A percentile compares a stretch with the other conserved stretches of the same genome.
phyloP scores from a whole-genome alignment of 441 rosid genomes.

The Eruca vesicaria region DNA sequence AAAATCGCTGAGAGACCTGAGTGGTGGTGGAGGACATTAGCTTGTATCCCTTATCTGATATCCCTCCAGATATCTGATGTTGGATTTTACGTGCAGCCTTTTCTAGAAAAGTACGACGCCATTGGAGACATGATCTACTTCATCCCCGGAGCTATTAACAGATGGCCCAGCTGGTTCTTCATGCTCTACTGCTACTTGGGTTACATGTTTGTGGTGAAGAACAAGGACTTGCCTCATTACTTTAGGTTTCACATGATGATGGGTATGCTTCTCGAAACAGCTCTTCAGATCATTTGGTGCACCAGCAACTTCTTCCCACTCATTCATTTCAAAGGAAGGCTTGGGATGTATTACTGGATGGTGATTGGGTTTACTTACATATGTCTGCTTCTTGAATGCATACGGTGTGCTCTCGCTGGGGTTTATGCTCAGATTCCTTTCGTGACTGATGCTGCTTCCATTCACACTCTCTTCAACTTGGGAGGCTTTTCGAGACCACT shows the following conservation, averaged over 20 bases:
- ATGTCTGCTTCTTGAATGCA: constrained; percentile 43
- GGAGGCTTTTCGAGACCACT: constrained; percentile 43
- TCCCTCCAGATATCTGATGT: constrained; percentile 62
- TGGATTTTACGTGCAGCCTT: constrained; percentile 53
- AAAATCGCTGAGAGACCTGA: neutral
- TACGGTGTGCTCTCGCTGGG: constrained; percentile 54
- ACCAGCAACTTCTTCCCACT: constrained; percentile 51
- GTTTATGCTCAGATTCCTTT: constrained; percentile 45
- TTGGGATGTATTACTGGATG: constrained; percentile 55
- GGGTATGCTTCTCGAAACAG: constrained; percentile 60
- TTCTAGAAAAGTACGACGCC: constrained; percentile 44
- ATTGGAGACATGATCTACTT: constrained; percentile 42
- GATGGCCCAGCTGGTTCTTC: constrained; percentile 50
- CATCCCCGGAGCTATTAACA: constrained; percentile 54
- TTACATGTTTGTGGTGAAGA: constrained; percentile 32
- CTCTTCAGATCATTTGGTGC: constrained; percentile 48
- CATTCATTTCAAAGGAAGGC: constrained; percentile 50
- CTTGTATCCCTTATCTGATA: constrained; percentile 55
- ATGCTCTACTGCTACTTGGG: constrained; percentile 47
- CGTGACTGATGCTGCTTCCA: constrained; percentile 48
- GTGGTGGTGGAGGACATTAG: constrained; percentile 80
- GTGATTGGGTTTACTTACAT: constrained; percentile 45
- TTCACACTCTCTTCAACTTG: neutral
- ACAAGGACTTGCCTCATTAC: constrained; percentile 57
- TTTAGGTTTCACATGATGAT: constrained; percentile 67